Conservation (phyloP, 495 filamentous ascomycete species). For the Penicillium cataractarum region DNA sequence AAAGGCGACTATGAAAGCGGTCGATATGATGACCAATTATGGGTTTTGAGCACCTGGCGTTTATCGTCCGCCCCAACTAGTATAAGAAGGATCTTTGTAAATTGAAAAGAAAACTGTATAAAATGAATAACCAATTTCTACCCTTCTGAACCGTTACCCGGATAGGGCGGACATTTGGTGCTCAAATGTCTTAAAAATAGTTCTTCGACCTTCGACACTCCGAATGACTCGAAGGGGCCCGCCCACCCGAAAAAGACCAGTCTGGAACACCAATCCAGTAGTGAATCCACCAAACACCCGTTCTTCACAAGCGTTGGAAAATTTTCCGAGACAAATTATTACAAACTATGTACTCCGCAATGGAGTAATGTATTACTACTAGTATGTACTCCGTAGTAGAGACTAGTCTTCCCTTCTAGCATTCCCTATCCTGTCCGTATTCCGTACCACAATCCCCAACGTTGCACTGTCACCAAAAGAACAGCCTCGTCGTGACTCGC, state of each 20-base stretch:
- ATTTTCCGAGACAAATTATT: not conserved
- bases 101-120: too few species aligned
- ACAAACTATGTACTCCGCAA: too few species aligned
- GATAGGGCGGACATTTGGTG: not conserved
- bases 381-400: too few species aligned
- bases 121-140: too few species aligned
- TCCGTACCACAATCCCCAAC: not conserved
- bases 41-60: too few species aligned
- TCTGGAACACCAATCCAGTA: not conserved
- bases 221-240: not conserved
- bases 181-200: slow-evolving; percentile 1
- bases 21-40: too few species aligned
- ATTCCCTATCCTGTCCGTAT: not conserved
- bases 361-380: too few species aligned
- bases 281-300: slow-evolving; percentile 4
- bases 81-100: too few species aligned
- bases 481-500: not conserved
- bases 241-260: not conserved
- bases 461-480: not conserved
- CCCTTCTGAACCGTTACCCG: too few species aligned
- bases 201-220: not conserved
- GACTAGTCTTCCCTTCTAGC: not conserved
- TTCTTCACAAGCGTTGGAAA: slow-evolving; percentile 2
- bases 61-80: too few species aligned
- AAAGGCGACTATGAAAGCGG: too few species aligned